A percentile compares a stretch with the other conserved stretches of the same genome.
These are phyloP conservation scores for Gossypium thurberi DNA, from an alignment of 345 rosid species.

Conservation along the genomic window DNA sequence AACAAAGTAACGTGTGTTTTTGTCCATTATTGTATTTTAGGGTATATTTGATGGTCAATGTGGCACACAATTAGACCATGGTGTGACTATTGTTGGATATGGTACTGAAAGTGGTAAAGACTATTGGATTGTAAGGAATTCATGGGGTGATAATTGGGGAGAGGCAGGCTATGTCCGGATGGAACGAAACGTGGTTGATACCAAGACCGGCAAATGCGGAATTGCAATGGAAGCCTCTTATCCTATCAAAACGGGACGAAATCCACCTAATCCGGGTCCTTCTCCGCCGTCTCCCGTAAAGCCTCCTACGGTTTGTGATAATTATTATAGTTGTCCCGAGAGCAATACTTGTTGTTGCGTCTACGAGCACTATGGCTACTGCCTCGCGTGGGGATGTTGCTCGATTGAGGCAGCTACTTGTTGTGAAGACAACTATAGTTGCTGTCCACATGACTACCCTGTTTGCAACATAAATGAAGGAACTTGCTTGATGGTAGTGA, in stretches of 20 bases:
- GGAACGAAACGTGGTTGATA: conserved; percentile 43
- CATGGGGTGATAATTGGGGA: conserved; percentile 87
- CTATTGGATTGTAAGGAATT: conserved; percentile 81
- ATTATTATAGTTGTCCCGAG: conserved; percentile 54
- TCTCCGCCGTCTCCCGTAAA: conserved; percentile 80
- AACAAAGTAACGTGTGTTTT: background rate
- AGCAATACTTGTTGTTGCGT: conserved; percentile 86
- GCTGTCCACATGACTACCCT: conserved; percentile 88
- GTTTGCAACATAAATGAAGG: conserved; percentile 55
- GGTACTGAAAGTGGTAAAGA: conserved; percentile 71
- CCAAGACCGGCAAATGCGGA: conserved; percentile 67
- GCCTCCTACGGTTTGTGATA: conserved; percentile 74
- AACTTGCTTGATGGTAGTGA: conserved; percentile 62
- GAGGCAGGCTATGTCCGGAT: conserved; percentile 71
- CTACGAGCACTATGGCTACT: conserved; percentile 46
- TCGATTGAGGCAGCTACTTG: conserved; percentile 80
- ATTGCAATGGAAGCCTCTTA: conserved; percentile 83
- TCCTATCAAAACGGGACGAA: conserved; percentile 68
- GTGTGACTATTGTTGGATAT: conserved; percentile 82
- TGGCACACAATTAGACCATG: conserved; percentile 79
- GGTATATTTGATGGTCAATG: conserved; percentile 74
- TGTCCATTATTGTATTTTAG: conserved; percentile 20
- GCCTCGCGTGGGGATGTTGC: conserved; percentile 96
- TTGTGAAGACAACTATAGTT: conserved; percentile 71
- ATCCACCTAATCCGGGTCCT: conserved; percentile 96